Percentiles rank a stretch among this genome's conserved stretches.
Evolutionary conservation across 2,329 filamentous ascomycete species (phyloP).

Genomic region (Scedosporium minutisporum): DNA sequence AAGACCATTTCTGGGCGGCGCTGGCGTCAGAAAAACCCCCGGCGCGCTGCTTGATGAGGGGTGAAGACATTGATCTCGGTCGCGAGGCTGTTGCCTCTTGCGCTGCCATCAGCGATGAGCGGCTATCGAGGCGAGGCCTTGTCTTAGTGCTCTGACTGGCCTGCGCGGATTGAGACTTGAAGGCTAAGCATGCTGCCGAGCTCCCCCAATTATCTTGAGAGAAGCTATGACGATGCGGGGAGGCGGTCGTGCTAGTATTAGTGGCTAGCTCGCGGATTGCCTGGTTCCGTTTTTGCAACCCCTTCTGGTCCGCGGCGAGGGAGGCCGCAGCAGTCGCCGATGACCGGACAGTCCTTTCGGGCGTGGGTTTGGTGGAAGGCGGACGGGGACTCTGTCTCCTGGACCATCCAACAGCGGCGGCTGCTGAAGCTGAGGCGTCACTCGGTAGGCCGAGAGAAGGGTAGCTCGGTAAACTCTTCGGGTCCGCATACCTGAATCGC

Average conservation of each 20-base stretch:
- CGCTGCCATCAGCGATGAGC: slow-evolving; percentile 1
- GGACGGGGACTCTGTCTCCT: slow-evolving; percentile 47
- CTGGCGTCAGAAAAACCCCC: slow-evolving; percentile 31
- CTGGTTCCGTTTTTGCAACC: not conserved
- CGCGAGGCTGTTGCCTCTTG: slow-evolving; percentile 4
- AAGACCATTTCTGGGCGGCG: slow-evolving; percentile 52
- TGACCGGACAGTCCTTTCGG: slow-evolving; percentile 21
- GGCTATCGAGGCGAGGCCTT: slow-evolving; percentile 30
- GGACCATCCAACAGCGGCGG: slow-evolving; percentile 67
- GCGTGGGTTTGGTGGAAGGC: slow-evolving; percentile 56
- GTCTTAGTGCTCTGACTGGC: slow-evolving; percentile 63
- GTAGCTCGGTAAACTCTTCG: slow-evolving; percentile 64
- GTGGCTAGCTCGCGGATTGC: not conserved
- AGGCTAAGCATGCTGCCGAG: slow-evolving; percentile 62
- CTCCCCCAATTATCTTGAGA: slow-evolving; percentile 41
- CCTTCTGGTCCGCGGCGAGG: slow-evolving; percentile 40
- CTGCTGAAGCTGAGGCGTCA: slow-evolving; percentile 55
- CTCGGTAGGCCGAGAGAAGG: slow-evolving; percentile 54
- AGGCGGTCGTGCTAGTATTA: too few species aligned
- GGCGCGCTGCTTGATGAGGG: slow-evolving; percentile 9
- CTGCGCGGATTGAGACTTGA: slow-evolving; percentile 25
- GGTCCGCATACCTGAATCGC: slow-evolving; percentile 59
- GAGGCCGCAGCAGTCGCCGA: slow-evolving; percentile 42
- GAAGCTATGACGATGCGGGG: not conserved
- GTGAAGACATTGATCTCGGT: slow-evolving; percentile 4